Base-by-base conservation (phyloP, 495 filamentous ascomycete genomes). In the Staphylotrichum tortipilum region DNA sequence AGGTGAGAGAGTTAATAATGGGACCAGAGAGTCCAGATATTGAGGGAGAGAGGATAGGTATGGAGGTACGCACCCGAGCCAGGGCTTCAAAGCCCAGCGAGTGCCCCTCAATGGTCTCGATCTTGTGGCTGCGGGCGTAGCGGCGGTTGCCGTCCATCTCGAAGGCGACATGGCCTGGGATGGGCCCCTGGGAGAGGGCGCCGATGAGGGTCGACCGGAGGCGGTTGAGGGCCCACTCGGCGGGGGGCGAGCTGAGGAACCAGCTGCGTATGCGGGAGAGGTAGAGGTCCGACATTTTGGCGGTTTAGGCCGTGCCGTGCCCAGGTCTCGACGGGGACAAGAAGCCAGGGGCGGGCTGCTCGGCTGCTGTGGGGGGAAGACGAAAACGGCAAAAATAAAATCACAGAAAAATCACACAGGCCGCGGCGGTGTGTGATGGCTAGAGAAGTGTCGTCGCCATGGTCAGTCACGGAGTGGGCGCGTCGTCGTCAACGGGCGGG, bases 71-170 rank as follows among this genome's bases (percentile, higher is more conserved):
- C 59, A 89, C 86, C 62, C 82, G 78, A 33, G 90, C 94, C 34
- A 98, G 73, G 18, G 92, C 89, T 69, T 98, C 92, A 59, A 97
- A 98, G 7, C 92, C 92, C 55, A 95, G 68, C 60, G 92, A 88
- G 65, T 98, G 92, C n/a, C 92, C 92, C 68, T 98, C 89, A 31
- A 95, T 84, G 0, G 89, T 95, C 76, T 98, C 92, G 60, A 98
- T 94, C 41, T 91, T 81, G 69, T 91, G 88, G 40, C 74, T 83
- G 42, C 87, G 76, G 2, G 92, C 92, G 67, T 92, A 98, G 18
- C 92, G 81, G 42, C 92, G 73, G 65, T 98, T 98, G 31, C 92
- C 92, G 66, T 98, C 92, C 94, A 97, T 97, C 48, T 95, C 89
- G 60, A 98, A 97, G 7, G 92, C 92, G 44, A 98, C 80, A 80